A percentile compares a stretch with the other conserved stretches of the same genome.
phyloP scores from a whole-genome alignment of 768 basidiomycete species.

The Boletus rubescentipes region DNA sequence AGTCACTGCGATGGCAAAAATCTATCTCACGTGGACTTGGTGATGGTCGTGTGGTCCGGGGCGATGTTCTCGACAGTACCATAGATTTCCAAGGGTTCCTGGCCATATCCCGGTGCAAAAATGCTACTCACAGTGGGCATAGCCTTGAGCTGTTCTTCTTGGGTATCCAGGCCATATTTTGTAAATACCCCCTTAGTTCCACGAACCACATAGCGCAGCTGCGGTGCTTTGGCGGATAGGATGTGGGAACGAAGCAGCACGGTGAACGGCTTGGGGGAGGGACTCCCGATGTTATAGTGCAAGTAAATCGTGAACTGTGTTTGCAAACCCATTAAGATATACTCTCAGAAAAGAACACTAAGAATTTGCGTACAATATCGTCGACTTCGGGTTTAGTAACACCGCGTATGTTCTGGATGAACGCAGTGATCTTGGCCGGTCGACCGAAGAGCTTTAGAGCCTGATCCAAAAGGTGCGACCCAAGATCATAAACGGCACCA shows the following conservation, averaged over 20 bases:
- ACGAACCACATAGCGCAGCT: slow-evolving; percentile 70
- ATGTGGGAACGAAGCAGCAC: slow-evolving; percentile 68
- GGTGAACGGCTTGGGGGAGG: slow-evolving; percentile 54
- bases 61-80: slow-evolving; percentile 59
- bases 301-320: slow-evolving; percentile 52
- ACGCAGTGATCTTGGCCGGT: slow-evolving; percentile 65
- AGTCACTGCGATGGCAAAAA: slow-evolving; percentile 24
- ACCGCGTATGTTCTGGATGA: slow-evolving; percentile 68
- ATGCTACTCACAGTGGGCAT: slow-evolving; percentile 49
- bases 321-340: neutral
- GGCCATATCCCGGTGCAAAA: slow-evolving; percentile 49
- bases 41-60: slow-evolving; percentile 39
- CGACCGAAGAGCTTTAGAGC: slow-evolving; percentile 72
- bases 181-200: slow-evolving; percentile 70
- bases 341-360: neutral
- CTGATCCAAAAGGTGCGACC: slow-evolving; percentile 80
- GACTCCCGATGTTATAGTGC: slow-evolving; percentile 44
- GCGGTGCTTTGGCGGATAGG: slow-evolving; percentile 63
- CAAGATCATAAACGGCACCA: slow-evolving; percentile 76
- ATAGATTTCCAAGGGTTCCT: slow-evolving; percentile 62
- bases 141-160: slow-evolving; percentile 73
- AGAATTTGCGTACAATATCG: slow-evolving; percentile 49
- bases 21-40: slow-evolving; percentile 33
- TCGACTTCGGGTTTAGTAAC: slow-evolving; percentile 64
- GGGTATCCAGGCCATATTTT: slow-evolving; percentile 76